Evolutionary conservation across 306 rosid species (phyloP).

Genomic region (Prosopis cineraria): DNA sequence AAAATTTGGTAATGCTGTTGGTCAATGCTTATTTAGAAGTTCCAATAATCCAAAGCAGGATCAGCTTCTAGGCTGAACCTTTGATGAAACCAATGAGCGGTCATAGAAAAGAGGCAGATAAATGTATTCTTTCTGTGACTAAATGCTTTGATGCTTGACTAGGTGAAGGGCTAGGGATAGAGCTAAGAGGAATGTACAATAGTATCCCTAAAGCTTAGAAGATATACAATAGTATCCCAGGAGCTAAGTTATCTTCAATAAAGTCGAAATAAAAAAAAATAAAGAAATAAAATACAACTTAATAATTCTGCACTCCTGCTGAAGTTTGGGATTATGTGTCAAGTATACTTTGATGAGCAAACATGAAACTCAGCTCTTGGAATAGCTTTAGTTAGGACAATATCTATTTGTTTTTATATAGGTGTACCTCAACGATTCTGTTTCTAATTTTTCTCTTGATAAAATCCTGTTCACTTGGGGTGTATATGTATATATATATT

Average conservation of each 20-base stretch:
- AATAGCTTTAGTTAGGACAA: background rate
- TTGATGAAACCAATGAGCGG: background rate
- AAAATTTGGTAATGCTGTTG: background rate
- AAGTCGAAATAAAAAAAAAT: background rate
- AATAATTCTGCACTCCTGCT: too few species aligned
- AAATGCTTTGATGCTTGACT: background rate
- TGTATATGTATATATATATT: too few species aligned
- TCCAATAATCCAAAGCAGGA: background rate
- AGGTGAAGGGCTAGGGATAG: background rate
- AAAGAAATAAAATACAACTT: background rate
- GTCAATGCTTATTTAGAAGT: background rate
- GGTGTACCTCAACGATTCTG: background rate
- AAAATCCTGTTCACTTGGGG: too few species aligned
- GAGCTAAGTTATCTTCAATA: background rate
- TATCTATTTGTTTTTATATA: too few species aligned
- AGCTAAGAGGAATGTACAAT: background rate
- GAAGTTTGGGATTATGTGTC: background rate
- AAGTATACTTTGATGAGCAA: background rate
- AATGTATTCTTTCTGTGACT: background rate
- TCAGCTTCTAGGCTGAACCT: background rate
- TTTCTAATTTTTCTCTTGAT: too few species aligned
- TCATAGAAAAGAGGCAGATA: background rate
- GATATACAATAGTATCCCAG: background rate
- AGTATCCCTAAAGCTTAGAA: background rate
- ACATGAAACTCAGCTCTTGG: background rate